Evolutionary conservation across 1,284 basidiomycete genomes (phyloP).

Genomic region (Schizophyllum commune): DNA sequence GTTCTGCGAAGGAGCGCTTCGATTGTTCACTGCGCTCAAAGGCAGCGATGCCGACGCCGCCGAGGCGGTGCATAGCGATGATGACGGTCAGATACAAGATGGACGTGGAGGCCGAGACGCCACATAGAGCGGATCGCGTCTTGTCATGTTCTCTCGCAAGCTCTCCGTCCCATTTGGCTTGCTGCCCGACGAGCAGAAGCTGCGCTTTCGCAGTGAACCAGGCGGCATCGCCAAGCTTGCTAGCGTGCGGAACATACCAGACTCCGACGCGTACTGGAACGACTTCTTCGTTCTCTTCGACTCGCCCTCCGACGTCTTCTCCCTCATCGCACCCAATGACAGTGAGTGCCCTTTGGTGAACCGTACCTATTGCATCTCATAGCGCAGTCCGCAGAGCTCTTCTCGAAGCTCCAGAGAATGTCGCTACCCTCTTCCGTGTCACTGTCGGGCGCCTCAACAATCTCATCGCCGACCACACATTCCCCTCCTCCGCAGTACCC

Average conservation of each 20-base stretch:
- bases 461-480: constrained; percentile 75
- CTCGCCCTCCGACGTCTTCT: constrained; percentile 82
- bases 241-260: constrained; percentile 54
- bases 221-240: constrained; percentile 72
- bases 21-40: constrained; percentile 70
- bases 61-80: constrained; percentile 52
- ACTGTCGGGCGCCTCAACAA: constrained; percentile 73
- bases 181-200: constrained; percentile 81
- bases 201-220: constrained; percentile 77
- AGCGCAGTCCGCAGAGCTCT: constrained; percentile 70
- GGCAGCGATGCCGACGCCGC: constrained; percentile 69
- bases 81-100: background rate
- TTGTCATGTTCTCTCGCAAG: background rate
- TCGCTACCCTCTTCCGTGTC: constrained; percentile 73
- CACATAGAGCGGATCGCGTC: background rate
- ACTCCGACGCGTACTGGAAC: constrained; percentile 77
- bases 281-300: constrained; percentile 86
- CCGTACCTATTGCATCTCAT: constrained; percentile 2
- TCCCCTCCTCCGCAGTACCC: constrained; percentile 54
- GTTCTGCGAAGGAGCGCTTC: constrained; percentile 68
- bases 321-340: constrained; percentile 79
- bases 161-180: constrained; percentile 71
- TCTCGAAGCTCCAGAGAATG: constrained; percentile 75
- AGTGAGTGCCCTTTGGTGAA: constrained; percentile 39
- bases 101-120: background rate